Evolutionary conservation across 306 rosid genomes (phyloP).

Genomic region (Nissolia schottii): DNA sequence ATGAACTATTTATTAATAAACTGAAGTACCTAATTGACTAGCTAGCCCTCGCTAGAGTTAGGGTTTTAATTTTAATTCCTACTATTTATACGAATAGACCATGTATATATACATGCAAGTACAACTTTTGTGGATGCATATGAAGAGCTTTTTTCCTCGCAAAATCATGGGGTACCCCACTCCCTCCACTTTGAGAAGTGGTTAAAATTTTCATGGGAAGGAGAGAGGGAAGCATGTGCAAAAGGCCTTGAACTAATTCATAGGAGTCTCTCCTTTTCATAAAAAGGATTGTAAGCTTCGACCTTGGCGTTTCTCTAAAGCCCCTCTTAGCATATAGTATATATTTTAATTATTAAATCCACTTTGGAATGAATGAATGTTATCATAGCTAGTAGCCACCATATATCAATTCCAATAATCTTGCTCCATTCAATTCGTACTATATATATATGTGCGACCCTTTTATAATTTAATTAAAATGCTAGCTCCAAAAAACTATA

Average conservation of each 20-base stretch:
- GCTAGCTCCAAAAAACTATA: conserved; percentile 30
- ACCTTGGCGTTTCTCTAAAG: conserved; percentile 50
- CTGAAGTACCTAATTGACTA: background rate
- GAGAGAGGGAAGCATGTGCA: conserved; percentile 80
- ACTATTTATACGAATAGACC: background rate
- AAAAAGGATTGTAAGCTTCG: conserved; percentile 54
- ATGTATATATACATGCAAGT: conserved; percentile 25
- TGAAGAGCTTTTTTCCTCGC: conserved; percentile 33
- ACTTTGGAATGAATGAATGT: conserved; percentile 51
- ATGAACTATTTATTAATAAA: background rate
- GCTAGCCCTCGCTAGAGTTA: conserved; percentile 22
- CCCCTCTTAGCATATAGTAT: conserved; percentile 12
- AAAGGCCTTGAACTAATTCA: conserved; percentile 54
- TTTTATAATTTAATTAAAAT: no score
- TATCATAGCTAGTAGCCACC: conserved; percentile 24
- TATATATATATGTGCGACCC: background rate
- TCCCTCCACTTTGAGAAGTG: conserved; percentile 44
- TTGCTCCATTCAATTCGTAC: conserved; percentile 1
- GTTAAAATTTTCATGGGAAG: conserved; percentile 44
- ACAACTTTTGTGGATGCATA: conserved; percentile 33
- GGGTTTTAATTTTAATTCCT: background rate
- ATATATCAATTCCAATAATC: conserved; percentile 33
- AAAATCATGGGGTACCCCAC: conserved; percentile 54
- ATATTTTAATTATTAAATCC: conserved; percentile 19
- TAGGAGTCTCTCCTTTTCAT: conserved; percentile 74